phyloP scores from a whole-genome alignment of 2,329 filamentous ascomycete genomes.

The Fusarium xyrophilum region DNA sequence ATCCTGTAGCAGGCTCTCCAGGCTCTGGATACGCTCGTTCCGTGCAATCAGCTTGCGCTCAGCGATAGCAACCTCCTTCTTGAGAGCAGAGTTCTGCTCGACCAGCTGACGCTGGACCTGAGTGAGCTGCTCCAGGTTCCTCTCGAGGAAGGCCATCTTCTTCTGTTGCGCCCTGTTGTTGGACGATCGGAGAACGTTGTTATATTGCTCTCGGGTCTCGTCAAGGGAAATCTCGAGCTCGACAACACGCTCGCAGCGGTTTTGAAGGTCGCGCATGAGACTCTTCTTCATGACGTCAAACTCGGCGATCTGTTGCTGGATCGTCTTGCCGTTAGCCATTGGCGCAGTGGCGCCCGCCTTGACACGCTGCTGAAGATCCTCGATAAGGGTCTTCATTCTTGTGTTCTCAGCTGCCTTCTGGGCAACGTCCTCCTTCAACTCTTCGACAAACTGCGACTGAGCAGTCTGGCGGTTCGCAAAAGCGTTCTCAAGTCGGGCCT shows the following conservation, averaged over 20 bases:
- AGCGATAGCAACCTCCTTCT: conserved; percentile 99
- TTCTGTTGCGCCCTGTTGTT: conserved; percentile 99
- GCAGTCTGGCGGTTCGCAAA: conserved; percentile 78
- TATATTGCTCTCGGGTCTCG: conserved; percentile 98
- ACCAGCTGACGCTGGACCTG: conserved; percentile 97
- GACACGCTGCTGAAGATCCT: conserved; percentile 77
- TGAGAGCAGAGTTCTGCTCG: conserved; percentile 94
- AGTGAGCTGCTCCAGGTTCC: conserved; percentile 96
- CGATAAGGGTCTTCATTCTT: conserved; percentile 79
- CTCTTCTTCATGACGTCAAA: conserved; percentile 99
- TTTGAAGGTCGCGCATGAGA: conserved; percentile 97
- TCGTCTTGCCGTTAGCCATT: conserved; percentile 83
- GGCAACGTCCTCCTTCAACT: conserved; percentile 76
- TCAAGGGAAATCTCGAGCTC: conserved; percentile 98
- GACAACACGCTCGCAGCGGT: conserved; percentile 96
- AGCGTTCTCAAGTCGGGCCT: conserved; percentile 76
- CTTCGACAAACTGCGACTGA: conserved; percentile 75
- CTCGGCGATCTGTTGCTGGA: conserved; percentile 97
- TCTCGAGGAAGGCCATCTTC: conserved; percentile 99
- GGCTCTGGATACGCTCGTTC: conserved; percentile 94
- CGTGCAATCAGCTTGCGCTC: conserved; percentile 95
- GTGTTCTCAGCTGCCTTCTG: conserved; percentile 83
- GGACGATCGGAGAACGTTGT: conserved; percentile 93
- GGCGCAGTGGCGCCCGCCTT: conserved; percentile 66
- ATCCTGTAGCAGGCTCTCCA: conserved; percentile 91